Evolutionary conservation across 1,139 yeast genomes (phyloP).

Genomic region (Scheffersomyces titani): DNA sequence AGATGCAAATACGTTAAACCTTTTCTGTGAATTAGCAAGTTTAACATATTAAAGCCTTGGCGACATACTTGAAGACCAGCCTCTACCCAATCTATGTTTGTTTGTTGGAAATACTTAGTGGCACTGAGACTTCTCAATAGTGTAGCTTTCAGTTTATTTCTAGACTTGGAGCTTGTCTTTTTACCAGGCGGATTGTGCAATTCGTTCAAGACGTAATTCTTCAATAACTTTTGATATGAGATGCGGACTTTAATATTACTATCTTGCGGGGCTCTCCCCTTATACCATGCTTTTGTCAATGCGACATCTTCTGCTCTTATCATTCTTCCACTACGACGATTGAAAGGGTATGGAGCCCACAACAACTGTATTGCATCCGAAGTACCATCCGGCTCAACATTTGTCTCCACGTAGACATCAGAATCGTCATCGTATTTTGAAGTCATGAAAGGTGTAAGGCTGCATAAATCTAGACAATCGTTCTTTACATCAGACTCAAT

Average conservation of each 20-base stretch:
- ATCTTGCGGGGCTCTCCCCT: slow-evolving; percentile 61
- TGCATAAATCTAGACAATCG: slow-evolving; percentile 12
- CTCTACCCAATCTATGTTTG: slow-evolving; percentile 96
- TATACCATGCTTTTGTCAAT: slow-evolving; percentile 78
- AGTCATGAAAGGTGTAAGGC: slow-evolving; percentile 13
- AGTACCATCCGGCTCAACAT: slow-evolving; percentile 42
- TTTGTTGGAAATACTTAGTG: slow-evolving; percentile 89
- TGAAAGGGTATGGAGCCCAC: slow-evolving; percentile 87
- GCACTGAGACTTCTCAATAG: slow-evolving; percentile 67
- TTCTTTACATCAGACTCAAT: slow-evolving; percentile 9
- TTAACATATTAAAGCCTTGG: slow-evolving; percentile 94
- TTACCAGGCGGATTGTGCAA: slow-evolving; percentile 47
- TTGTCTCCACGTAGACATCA: slow-evolving; percentile 22
- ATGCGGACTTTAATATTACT: slow-evolving; percentile 76
- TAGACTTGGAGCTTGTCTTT: slow-evolving; percentile 33
- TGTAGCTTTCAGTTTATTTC: slow-evolving; percentile 50
- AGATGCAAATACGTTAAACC: slow-evolving; percentile 91
- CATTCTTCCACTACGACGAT: slow-evolving; percentile 67
- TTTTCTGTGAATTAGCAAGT: slow-evolving; percentile 82
- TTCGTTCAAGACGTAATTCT: slow-evolving; percentile 71
- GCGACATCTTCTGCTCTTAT: slow-evolving; percentile 91
- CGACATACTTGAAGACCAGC: slow-evolving; percentile 92
- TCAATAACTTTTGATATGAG: slow-evolving; percentile 85
- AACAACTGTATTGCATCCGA: slow-evolving; percentile 64
- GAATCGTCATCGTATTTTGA: slow-evolving; percentile 26